Evolutionary conservation across 345 rosid genomes (phyloP).

Genomic region (Acer negundo): DNA sequence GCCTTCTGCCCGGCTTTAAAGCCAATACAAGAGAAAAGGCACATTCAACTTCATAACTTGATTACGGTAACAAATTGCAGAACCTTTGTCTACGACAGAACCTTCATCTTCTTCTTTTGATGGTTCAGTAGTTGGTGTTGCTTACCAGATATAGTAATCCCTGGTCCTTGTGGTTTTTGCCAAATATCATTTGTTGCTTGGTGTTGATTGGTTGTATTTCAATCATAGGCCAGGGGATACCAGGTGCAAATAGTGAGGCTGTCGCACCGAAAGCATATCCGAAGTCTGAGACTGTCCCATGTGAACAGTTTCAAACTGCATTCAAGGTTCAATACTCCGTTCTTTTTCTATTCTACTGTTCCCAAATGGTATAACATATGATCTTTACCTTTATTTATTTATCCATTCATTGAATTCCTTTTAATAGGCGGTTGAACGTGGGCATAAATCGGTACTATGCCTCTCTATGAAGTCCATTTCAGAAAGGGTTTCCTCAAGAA

Average conservation of each 20-base stretch:
- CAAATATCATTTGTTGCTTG: slow-evolving; percentile 18
- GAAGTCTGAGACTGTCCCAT: slow-evolving; percentile 84
- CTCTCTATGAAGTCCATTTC: too few relatives aligned
- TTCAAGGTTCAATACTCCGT: slow-evolving; percentile 57
- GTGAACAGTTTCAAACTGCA: slow-evolving; percentile 80
- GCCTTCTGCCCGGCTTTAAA: too few relatives aligned
- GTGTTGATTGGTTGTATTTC: slow-evolving; percentile 22
- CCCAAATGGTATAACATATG: slow-evolving; percentile 8
- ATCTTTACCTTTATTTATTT: not conserved
- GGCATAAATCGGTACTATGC: too few relatives aligned
- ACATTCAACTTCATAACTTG: not conserved
- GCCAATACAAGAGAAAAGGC: too few relatives aligned
- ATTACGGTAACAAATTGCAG: slow-evolving; percentile 45
- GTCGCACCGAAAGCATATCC: slow-evolving; percentile 91
- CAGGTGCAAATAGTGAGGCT: slow-evolving; percentile 92
- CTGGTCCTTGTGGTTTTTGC: slow-evolving; percentile 14
- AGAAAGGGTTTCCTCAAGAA: too few relatives aligned
- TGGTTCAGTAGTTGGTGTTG: slow-evolving; percentile 68
- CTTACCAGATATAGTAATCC: slow-evolving; percentile 68
- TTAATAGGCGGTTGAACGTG: too few relatives aligned
- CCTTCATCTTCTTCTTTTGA: slow-evolving; percentile 40
- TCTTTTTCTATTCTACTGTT: slow-evolving; percentile 1
- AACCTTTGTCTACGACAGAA: slow-evolving; percentile 62
- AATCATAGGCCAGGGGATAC: slow-evolving; percentile 71
- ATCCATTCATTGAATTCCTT: not conserved